phyloP scores from a whole-genome alignment of 768 basidiomycete genomes.

The Amanita inopinata region DNA sequence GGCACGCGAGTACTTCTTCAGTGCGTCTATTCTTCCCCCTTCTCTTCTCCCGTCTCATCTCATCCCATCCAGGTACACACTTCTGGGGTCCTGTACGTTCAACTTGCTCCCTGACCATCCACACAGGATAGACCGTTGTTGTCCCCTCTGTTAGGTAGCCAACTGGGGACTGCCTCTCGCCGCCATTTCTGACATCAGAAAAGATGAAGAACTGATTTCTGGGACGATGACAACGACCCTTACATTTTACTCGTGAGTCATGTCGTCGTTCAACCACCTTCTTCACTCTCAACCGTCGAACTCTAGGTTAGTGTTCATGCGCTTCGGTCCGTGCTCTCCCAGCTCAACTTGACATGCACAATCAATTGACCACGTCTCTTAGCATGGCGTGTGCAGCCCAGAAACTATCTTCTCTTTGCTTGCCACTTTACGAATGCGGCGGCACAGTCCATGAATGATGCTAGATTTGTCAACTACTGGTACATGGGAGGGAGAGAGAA shows the following conservation, averaged over 20 bases:
- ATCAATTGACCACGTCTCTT: constrained; percentile 9
- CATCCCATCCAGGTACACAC: constrained; percentile 63
- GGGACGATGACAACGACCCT: constrained; percentile 95
- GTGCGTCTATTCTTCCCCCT: constrained; percentile 35
- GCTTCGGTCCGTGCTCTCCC: constrained; percentile 52
- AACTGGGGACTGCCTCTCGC: constrained; percentile 98
- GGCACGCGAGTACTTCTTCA: constrained; percentile 91
- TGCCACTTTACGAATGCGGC: constrained; percentile 90
- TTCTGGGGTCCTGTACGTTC: constrained; percentile 93
- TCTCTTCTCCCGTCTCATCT: constrained; percentile 9
- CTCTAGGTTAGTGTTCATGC: constrained; percentile 78
- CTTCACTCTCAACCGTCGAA: constrained; percentile 9
- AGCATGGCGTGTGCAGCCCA: constrained; percentile 95
- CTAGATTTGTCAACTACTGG: constrained; percentile 87
- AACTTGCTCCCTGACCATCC: constrained; percentile 6
- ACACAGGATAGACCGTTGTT: too few relatives aligned
- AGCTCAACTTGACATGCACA: neutral
- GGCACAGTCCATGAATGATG: constrained; percentile 77
- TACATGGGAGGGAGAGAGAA: constrained; percentile 79
- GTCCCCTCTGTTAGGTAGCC: constrained; percentile 60
- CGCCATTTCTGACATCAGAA: constrained; percentile 80
- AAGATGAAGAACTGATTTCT: constrained; percentile 95
- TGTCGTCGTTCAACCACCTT: constrained; percentile 5
- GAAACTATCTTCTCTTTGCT: constrained; percentile 92
- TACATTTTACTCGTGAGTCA: constrained; percentile 81